Evolutionary conservation across 306 rosid species (phyloP).

Genomic region (Hippophae tibetana): DNA sequence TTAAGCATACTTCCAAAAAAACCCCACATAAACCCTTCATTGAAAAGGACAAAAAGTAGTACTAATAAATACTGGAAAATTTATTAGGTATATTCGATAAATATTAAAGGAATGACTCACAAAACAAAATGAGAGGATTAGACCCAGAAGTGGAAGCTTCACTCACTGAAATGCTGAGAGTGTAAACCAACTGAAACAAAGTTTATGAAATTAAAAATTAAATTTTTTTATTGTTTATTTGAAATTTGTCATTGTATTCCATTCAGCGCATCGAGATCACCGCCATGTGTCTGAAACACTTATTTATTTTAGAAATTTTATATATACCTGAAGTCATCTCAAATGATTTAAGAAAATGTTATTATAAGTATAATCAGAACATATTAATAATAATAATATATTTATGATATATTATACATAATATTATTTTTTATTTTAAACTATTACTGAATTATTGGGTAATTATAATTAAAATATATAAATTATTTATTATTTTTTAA

Average conservation of each 20-base stretch:
- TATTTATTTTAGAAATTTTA: background rate
- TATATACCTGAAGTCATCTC: no score
- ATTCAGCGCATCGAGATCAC: conserved; percentile 1
- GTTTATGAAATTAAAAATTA: background rate
- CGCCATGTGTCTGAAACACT: background rate
- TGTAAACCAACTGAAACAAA: background rate
- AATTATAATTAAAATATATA: no score
- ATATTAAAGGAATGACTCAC: background rate
- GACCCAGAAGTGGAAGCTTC: no score
- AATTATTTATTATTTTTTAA: no score
- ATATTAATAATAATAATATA: no score
- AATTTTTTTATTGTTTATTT: no score
- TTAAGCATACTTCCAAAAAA: conserved; percentile 12
- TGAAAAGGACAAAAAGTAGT: background rate
- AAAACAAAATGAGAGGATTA: background rate
- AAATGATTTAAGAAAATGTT: no score
- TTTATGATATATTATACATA: no score
- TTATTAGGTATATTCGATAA: background rate
- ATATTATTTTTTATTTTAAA: no score
- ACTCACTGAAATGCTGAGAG: no score
- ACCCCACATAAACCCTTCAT: background rate
- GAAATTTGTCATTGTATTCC: background rate
- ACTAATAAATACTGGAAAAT: conserved; percentile 3
- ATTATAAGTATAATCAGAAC: no score
- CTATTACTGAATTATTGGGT: no score